These are phyloP conservation scores for Syncephalastrum racemosum DNA, from an alignment of 371 early-diverging fungal species.

Conservation along the genomic window DNA sequence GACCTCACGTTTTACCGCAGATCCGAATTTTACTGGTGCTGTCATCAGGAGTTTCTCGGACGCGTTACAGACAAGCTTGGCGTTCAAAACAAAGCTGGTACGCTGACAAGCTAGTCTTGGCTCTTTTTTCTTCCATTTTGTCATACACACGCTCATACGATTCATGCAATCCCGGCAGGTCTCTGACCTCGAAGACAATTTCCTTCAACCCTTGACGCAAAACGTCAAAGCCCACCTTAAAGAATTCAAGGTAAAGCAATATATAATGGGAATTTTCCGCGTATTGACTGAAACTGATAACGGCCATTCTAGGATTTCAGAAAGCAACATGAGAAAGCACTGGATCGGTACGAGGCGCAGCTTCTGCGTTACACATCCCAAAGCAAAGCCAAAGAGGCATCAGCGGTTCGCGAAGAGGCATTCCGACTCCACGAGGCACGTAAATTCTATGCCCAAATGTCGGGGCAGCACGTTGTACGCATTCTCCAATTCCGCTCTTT, in stretches of 20 bases:
- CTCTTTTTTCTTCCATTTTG: not conserved
- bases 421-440: constrained; percentile 66
- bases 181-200: constrained; percentile 58
- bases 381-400: constrained; percentile 66
- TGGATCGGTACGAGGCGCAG: constrained; percentile 68
- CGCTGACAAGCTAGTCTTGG: constrained; percentile 27
- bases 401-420: constrained; percentile 69
- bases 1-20: constrained; percentile 12
- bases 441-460: constrained; percentile 61
- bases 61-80: constrained; percentile 54
- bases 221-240: constrained; percentile 62
- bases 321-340: constrained; percentile 55
- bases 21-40: constrained; percentile 47
- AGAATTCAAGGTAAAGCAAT: constrained; percentile 18
- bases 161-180: constrained; percentile 32
- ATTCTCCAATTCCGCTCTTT: constrained; percentile 42
- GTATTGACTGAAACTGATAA: not conserved
- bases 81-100: constrained; percentile 60
- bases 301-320: constrained; percentile 41
- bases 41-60: constrained; percentile 53
- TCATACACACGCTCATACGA: not conserved
- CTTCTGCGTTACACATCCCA: constrained; percentile 56
- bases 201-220: constrained; percentile 59
- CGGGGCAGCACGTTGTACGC: constrained; percentile 45
- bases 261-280: not conserved